These are phyloP conservation scores for Ramaria rubella DNA, from an alignment of 768 basidiomycete species.

Conservation along the genomic window DNA sequence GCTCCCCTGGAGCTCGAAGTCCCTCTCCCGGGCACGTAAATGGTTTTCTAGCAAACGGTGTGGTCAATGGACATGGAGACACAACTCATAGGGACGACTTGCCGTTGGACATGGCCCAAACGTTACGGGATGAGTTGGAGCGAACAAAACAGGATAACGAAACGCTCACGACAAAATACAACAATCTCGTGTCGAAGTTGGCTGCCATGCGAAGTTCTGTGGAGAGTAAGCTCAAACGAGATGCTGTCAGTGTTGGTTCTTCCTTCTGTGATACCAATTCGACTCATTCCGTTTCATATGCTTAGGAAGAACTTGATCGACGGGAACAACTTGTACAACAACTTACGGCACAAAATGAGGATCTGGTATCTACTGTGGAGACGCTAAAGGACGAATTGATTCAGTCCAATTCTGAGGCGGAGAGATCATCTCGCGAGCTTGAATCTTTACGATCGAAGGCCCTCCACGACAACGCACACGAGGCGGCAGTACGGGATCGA, in stretches of 20 bases:
- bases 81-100: conserved; percentile 1
- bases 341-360: conserved; percentile 71
- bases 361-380: conserved; percentile 61
- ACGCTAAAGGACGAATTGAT: conserved; percentile 78
- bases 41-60: conserved; percentile 4
- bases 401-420: conserved; percentile 66
- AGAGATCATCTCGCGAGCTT: conserved; percentile 63
- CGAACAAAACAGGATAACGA: conserved; percentile 82
- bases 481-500: conserved; percentile 62
- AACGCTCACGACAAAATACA: conserved; percentile 76
- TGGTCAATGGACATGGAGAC: neutral
- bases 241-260: conserved; percentile 63
- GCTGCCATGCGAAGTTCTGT: conserved; percentile 90
- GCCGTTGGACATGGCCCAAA: conserved; percentile 43
- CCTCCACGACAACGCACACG: conserved; percentile 62
- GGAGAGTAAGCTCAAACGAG: conserved; percentile 91
- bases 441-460: conserved; percentile 58
- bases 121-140: conserved; percentile 69
- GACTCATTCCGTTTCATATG: conserved; percentile 15
- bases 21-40: neutral
- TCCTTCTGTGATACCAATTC: neutral
- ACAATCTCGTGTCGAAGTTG: conserved; percentile 77
- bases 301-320: conserved; percentile 95
- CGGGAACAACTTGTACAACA: conserved; percentile 79
- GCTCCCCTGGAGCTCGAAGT: conserved; percentile 4